phyloP scores from a whole-genome alignment of 2,329 filamentous ascomycete species.

The Rhynchosporium secalis region DNA sequence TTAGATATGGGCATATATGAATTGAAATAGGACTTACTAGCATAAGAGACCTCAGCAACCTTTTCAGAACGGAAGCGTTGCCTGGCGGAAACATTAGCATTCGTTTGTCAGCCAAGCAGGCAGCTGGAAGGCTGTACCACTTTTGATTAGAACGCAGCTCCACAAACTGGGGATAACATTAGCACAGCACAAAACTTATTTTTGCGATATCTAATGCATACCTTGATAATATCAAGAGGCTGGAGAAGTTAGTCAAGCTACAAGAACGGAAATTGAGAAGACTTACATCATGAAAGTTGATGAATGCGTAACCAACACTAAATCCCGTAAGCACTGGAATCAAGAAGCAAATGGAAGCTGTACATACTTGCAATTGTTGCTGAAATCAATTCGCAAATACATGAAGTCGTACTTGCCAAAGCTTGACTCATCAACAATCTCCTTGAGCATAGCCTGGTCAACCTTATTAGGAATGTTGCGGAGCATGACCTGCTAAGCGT shows the following conservation, averaged over 20 bases:
- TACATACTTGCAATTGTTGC: constrained; percentile 78
- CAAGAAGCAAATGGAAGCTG: not conserved
- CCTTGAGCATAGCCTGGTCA: constrained; percentile 73
- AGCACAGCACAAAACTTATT: constrained; percentile 16
- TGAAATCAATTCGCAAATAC: constrained; percentile 89
- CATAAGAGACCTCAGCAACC: constrained; percentile 87
- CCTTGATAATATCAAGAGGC: constrained; percentile 72
- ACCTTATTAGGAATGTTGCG: constrained; percentile 94
- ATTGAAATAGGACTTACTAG: constrained; percentile 60
- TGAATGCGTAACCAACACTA: constrained; percentile 95
- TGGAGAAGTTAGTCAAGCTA: constrained; percentile 46
- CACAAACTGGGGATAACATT: constrained; percentile 59
- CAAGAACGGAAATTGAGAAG: not conserved
- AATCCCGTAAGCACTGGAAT: constrained; percentile 25
- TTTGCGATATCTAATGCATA: constrained; percentile 37
- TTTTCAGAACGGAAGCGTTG: constrained; percentile 83
- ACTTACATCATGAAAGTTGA: constrained; percentile 84
- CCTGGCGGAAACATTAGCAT: constrained; percentile 43
- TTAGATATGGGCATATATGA: constrained; percentile 35
- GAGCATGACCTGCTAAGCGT: constrained; percentile 72
- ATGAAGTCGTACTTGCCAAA: constrained; percentile 89
- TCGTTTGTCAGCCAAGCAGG: not conserved
- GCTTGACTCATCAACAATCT: constrained; percentile 75
- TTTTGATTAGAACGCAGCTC: constrained; percentile 67
- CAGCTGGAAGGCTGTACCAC: constrained; percentile 51